These are phyloP conservation scores for Calonectria henricotiae DNA, from an alignment of 2,329 filamentous ascomycete species.

Conservation along the genomic window DNA sequence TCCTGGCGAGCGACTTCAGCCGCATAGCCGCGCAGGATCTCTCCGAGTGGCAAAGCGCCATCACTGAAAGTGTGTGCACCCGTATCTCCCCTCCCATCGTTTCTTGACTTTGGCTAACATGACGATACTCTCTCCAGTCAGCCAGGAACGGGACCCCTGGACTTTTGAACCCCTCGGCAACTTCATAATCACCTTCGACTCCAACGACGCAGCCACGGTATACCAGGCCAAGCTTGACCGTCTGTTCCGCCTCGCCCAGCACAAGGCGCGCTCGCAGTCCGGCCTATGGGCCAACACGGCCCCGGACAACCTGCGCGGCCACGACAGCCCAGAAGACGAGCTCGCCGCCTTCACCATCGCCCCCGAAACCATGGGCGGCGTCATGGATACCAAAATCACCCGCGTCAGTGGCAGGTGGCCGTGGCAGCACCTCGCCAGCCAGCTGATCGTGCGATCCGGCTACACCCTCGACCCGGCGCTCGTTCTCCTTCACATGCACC, in stretches of 20 bases:
- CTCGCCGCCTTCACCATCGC: slow-evolving; percentile 54
- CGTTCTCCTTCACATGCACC: slow-evolving; percentile 55
- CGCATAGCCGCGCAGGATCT: slow-evolving; percentile 78
- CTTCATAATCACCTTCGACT: slow-evolving; percentile 81
- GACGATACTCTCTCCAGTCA: slow-evolving; percentile 59
- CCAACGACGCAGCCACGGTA: slow-evolving; percentile 70
- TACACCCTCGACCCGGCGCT: slow-evolving; percentile 50
- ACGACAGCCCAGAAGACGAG: slow-evolving; percentile 45
- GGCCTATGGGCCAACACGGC: slow-evolving; percentile 55
- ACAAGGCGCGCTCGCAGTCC: slow-evolving; percentile 52
- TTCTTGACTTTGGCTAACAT: slow-evolving; percentile 15
- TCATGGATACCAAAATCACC: slow-evolving; percentile 37
- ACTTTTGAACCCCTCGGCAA: slow-evolving; percentile 76
- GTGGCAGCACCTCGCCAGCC: slow-evolving; percentile 51
- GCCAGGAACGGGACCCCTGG: slow-evolving; percentile 76
- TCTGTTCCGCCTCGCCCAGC: slow-evolving; percentile 55
- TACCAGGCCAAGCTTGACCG: slow-evolving; percentile 67
- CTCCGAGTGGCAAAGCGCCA: slow-evolving; percentile 77
- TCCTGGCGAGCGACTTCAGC: slow-evolving; percentile 80
- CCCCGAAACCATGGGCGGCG: slow-evolving; percentile 47
- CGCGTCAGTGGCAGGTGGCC: slow-evolving; percentile 47
- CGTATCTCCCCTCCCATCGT: slow-evolving; percentile 23
- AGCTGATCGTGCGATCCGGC: slow-evolving; percentile 46
- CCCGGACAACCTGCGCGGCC: slow-evolving; percentile 49
- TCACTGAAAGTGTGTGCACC: slow-evolving; percentile 68